phyloP scores from a whole-genome alignment of 139 green algal species.

The Chlamydomonas sp. region DNA sequence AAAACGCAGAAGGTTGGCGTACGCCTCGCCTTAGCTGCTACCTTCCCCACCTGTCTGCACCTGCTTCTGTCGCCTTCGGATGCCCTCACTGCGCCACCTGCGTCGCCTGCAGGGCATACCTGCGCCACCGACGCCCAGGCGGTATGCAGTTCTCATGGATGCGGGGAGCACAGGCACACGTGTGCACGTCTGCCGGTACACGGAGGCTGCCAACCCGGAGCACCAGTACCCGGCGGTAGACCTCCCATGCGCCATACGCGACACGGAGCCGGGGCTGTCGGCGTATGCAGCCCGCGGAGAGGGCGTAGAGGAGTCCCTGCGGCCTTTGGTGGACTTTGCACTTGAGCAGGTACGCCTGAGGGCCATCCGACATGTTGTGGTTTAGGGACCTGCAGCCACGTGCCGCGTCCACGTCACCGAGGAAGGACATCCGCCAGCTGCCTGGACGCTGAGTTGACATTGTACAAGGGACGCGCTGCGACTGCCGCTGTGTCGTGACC shows the following conservation, averaged over 20 bases:
- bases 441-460: too few species aligned
- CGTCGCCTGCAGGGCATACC: neutral
- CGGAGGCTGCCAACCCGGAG: neutral
- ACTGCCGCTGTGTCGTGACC: too few species aligned
- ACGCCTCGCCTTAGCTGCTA: too few species aligned
- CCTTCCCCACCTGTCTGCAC: too few species aligned
- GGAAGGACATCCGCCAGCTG: too few species aligned
- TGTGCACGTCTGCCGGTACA: slow-evolving; percentile 49
- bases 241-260: slow-evolving; percentile 37
- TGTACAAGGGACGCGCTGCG: too few species aligned
- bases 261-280: slow-evolving; percentile 47
- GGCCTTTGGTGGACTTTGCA: slow-evolving; percentile 44
- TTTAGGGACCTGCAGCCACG: too few species aligned
- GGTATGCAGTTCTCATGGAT: slow-evolving; percentile 45
- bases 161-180: slow-evolving; percentile 53
- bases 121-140: neutral
- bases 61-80: too few species aligned
- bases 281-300: slow-evolving; percentile 30
- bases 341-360: slow-evolving; percentile 1
- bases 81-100: neutral
- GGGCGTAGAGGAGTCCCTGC: slow-evolving; percentile 26
- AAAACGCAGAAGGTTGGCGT: too few species aligned
- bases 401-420: too few species aligned
- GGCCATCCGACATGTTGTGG: too few species aligned
- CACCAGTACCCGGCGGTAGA: slow-evolving; percentile 32